Conservation (phyloP, 257 asterid species). For the Coffea canephora region DNA sequence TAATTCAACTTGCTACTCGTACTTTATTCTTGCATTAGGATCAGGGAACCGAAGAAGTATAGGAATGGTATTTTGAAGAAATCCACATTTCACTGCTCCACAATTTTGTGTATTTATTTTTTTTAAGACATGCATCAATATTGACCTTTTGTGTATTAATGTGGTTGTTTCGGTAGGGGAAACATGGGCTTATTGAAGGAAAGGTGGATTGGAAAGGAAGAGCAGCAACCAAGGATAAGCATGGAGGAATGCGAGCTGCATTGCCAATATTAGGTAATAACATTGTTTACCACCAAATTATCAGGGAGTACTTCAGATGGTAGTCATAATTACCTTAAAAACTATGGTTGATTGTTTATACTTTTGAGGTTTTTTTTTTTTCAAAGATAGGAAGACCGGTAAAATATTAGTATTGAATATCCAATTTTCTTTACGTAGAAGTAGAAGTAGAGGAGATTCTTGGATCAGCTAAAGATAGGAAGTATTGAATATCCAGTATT, state of each 20-base stretch:
- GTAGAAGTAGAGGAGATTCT: no score
- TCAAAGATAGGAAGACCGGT: no score
- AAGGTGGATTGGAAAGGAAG: constrained; percentile 82
- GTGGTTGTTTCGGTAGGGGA: background rate
- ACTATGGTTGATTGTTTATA: no score
- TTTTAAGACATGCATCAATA: background rate
- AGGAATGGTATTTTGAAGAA: background rate
- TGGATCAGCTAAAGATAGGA: no score
- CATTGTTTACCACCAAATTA: no score
- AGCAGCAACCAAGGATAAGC: constrained; percentile 44
- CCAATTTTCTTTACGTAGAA: background rate
- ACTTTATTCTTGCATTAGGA: no score
- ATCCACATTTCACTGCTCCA: no score
- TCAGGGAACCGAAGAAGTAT: no score
- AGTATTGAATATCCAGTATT: no score
- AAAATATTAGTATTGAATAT: no score
- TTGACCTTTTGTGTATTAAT: background rate
- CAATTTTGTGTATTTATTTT: background rate
- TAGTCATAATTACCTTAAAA: background rate
- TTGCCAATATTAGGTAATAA: constrained; percentile 51
- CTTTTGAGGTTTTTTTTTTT: background rate
- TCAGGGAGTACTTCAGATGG: no score
- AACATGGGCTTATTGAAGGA: constrained; percentile 31
- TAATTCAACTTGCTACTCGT: no score
- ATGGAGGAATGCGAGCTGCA: constrained; percentile 57